Base-by-base conservation (phyloP, 306 rosid genomes). In the Mucuna pruriens region DNA sequence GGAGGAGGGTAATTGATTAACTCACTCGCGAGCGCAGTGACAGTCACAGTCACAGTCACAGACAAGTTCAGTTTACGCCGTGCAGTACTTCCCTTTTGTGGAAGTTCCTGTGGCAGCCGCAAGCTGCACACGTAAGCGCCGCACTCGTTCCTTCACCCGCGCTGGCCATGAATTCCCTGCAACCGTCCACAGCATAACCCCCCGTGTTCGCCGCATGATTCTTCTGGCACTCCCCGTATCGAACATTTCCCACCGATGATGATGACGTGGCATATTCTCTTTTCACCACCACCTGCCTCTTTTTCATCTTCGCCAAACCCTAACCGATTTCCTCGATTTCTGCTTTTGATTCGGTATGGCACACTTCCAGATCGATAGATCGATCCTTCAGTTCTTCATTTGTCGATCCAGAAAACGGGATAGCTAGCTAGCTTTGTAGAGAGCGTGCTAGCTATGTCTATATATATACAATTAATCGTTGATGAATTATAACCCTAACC, bases 181-280 rank as follows among this genome's bases (percentile, higher is more conserved):
- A 95, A 0, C 99, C 99, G 75, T 95, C 99, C 74, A 93, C 86
- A 2, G 99, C 97, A 67, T 95, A 91, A 0, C 99, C 99, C 54
- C 99, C 99, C 2, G 89, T 88, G 19, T 86, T 86, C 0, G 99
- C 99, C 1, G 97, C 99, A 42, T 95, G 97, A 77, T 95, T 95
- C 94, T 93, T 95, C 66, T 87, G 97, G 79, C 99, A 95, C 85
- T 91, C 99, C 0, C 91, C 87, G 22, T 95, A 95, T 75, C 91
- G 45, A 29, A 91, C 84, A 29, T 44, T 84, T 10, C 52, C 54
- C 20, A 76, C 80, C 65, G 58, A 31, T 0, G 89, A 86, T 13
- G 97, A 86, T 20, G 94, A 85, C 23, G 46, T 13, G n/a, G 90
- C 78, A 22, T 72, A 75, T 2, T 90, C 91, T 61, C 74, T 82